Evolutionary conservation across 495 filamentous ascomycete genomes (phyloP).

Genomic region (Penicillium argentinense): DNA sequence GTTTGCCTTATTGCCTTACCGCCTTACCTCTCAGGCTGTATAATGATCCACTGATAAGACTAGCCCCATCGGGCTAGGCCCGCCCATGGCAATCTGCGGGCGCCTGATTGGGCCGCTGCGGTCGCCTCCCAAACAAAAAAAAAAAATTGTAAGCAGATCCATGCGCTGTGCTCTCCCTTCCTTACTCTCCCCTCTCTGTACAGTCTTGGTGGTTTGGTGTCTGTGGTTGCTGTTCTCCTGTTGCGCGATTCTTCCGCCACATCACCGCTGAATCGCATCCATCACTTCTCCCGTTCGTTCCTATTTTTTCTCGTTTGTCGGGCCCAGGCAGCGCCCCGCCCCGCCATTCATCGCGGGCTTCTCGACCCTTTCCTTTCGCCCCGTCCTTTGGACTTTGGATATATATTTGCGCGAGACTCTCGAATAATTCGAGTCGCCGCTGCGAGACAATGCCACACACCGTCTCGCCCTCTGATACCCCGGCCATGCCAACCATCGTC

Average conservation of each 20-base stretch:
- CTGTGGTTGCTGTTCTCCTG: background rate
- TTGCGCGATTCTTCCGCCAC: background rate
- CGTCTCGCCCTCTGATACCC: conserved; percentile 57
- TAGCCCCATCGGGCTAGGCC: too few species aligned
- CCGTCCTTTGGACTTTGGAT: background rate
- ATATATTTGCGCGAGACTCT: background rate
- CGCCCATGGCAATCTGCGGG: too few species aligned
- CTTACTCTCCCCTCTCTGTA: conserved; percentile 8
- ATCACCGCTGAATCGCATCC: background rate
- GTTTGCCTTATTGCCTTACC: too few species aligned
- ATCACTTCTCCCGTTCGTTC: background rate
- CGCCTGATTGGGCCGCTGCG: too few species aligned
- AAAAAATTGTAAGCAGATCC: too few species aligned
- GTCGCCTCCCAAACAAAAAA: too few species aligned
- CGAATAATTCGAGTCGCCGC: background rate
- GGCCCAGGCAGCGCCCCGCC: background rate
- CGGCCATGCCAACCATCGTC: conserved; percentile 60
- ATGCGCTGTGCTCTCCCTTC: conserved; percentile 2
- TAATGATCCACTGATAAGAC: too few species aligned
- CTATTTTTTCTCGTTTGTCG: background rate
- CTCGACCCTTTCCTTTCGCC: background rate
- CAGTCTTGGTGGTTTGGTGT: background rate
- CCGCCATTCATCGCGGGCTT: background rate
- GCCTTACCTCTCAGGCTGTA: too few species aligned
- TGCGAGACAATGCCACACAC: conserved; percentile 63